Evolutionary conservation across 495 filamentous ascomycete species (phyloP), one percentile per base, ranked within the genome.

Genomic region (Halenospora varia): DNA sequence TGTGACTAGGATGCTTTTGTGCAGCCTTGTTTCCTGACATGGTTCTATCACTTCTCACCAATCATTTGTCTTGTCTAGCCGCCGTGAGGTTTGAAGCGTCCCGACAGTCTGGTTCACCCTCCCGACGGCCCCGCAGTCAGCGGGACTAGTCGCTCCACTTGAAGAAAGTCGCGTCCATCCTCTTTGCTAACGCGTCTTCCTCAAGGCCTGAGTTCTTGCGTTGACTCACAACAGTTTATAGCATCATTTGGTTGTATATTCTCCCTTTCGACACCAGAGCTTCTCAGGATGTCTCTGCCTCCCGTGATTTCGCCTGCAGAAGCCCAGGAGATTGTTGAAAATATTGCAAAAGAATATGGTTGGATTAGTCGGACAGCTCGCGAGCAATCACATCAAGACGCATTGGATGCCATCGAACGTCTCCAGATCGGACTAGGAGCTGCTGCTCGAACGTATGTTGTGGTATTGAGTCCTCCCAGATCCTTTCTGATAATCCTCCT

Each of bases 101-200:
- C 25, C 49, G 49, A 51, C 25, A 51, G 49, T 51, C 49, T 51
- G 49, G 49, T 51, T 51, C 49, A 39, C 49, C 25, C 49, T 26
- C 49, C 22, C 23, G 11, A 8, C 24, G 49, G 49, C 25, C 1
- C 1, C 23, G 22, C 25, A 2, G 23, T 51, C 25, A 51, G 20
- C 8, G 35, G 35, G 35, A 40, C 35, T 40, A 15, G 35, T 40
- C 35, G 35, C 35, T 40, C 8, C 35, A 40, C 35, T 40, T 8
- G 35, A 40, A 15, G 35, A 40, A 9, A 40, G 35, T 15, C 35
- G 8, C 15, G 8, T 40, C 9, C 25, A 23, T 10, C 25, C 24
- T 51, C 22, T 26, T 51, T 51, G 23, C 25, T 18, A n/a, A 51
- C 22, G 51, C 51, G 29, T 53, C 51, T 53, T 53, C 51, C 35